Percentiles rank a stretch among this genome's conserved stretches.
These are phyloP conservation scores for Aspergillus versicolor DNA, from an alignment of 2,329 filamentous ascomycete species.

Conservation along the genomic window DNA sequence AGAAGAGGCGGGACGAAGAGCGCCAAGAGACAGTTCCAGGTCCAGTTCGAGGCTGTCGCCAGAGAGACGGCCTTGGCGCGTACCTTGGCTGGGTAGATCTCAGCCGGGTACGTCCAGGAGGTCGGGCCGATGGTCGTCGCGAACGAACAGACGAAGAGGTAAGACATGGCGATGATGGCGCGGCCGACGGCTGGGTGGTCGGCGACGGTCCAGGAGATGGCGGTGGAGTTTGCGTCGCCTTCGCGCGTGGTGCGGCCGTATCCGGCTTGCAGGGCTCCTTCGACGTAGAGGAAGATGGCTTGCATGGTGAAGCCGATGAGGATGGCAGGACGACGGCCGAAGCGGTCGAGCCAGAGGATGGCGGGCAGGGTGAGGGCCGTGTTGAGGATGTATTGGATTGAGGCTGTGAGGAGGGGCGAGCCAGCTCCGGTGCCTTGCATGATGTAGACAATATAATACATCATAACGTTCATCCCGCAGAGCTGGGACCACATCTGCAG, in stretches of 20 bases:
- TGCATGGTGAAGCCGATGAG: constrained; percentile 64
- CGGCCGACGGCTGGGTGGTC: constrained; percentile 21
- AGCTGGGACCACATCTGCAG: constrained; percentile 73
- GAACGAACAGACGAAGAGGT: constrained; percentile 28
- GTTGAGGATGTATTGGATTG: constrained; percentile 74
- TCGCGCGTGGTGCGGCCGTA: constrained; percentile 11
- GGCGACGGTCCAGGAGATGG: constrained; percentile 21
- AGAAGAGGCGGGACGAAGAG: constrained; percentile 20
- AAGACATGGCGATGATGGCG: constrained; percentile 27
- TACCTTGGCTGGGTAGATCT: constrained; percentile 21
- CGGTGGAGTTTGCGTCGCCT: constrained; percentile 11
- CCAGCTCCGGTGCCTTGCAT: constrained; percentile 65
- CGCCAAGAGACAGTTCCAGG: constrained; percentile 20
- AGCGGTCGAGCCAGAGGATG: constrained; percentile 69
- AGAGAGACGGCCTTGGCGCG: constrained; percentile 22
- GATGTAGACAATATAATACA: constrained; percentile 61
- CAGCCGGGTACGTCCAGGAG: constrained; percentile 20
- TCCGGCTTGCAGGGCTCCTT: constrained; percentile 37
- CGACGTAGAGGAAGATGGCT: constrained; percentile 43
- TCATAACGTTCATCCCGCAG: constrained; percentile 72
- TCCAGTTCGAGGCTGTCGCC: constrained; percentile 20
- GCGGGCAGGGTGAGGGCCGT: constrained; percentile 74
- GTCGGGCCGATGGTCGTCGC: constrained; percentile 26
- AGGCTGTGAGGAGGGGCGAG: constrained; percentile 61
- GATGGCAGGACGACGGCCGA: constrained; percentile 68